These are phyloP conservation scores for Pleurotus pulmonarius DNA, from an alignment of 768 basidiomycete genomes.

Conservation along the genomic window DNA sequence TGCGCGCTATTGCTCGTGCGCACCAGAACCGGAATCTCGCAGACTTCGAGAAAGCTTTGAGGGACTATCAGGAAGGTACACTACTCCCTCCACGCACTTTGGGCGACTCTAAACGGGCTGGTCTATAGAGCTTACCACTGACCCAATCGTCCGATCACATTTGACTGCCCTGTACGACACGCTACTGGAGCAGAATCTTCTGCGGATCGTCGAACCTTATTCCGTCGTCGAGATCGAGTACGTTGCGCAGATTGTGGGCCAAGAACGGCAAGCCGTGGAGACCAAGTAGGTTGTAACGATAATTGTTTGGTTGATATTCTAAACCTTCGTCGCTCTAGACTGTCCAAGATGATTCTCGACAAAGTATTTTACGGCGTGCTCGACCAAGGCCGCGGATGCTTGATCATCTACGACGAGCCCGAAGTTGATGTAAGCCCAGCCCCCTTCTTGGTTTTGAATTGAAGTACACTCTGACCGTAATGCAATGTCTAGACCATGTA, in stretches of 20 bases:
- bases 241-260: constrained; percentile 84
- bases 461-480: constrained; percentile 1
- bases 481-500: constrained; percentile 66
- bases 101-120: too few species aligned
- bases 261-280: constrained; percentile 86
- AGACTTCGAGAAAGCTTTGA: constrained; percentile 83
- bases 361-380: constrained; percentile 92
- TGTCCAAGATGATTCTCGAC: constrained; percentile 98
- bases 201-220: constrained; percentile 95
- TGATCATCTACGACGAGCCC: constrained; percentile 86
- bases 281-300: constrained; percentile 62
- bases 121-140: constrained; percentile 80
- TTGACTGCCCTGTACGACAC: constrained; percentile 94
- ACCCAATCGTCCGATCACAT: constrained; percentile 94
- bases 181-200: constrained; percentile 90
- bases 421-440: constrained; percentile 76
- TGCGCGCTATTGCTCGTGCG: constrained; percentile 94
- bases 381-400: constrained; percentile 92
- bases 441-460: neutral
- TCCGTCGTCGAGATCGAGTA: constrained; percentile 87
- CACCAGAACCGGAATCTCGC: constrained; percentile 87
- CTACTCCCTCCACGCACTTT: neutral
- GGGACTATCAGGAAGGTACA: constrained; percentile 78
- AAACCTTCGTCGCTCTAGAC: constrained; percentile 34
- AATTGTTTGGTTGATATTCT: neutral